Percentiles rank a stretch among this genome's conserved stretches.
Conservation (phyloP, 768 basidiomycete species). For the Tephrocybe sp. region DNA sequence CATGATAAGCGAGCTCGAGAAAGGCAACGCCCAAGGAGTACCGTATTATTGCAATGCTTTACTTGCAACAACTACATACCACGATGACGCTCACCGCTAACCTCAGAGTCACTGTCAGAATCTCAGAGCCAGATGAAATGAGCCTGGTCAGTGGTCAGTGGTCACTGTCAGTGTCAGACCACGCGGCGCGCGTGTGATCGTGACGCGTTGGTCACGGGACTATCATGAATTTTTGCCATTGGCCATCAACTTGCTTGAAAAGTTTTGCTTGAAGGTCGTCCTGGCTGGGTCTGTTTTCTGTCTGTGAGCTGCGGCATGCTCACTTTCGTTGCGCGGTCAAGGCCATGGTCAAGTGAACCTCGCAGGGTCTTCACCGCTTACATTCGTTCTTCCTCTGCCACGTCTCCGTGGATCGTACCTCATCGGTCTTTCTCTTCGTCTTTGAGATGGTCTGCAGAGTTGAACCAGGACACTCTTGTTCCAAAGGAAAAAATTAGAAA, state of each 20-base stretch:
- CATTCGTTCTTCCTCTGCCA: background rate
- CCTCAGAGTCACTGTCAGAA: no score
- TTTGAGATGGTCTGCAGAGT: conserved; percentile 20
- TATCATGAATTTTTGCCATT: background rate
- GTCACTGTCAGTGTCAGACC: no score
- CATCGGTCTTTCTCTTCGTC: conserved; percentile 17
- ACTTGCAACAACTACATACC: no score
- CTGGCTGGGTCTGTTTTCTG: background rate
- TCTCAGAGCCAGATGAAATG: no score
- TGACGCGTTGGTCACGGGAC: conserved; percentile 6
- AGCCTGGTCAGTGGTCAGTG: no score
- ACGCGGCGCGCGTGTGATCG: background rate
- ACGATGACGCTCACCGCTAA: no score
- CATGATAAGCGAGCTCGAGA: no score
- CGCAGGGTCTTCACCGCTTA: background rate
- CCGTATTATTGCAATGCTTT: no score
- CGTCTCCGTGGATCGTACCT: background rate
- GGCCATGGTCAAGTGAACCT: conserved; percentile 1
- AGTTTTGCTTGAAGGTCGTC: no score
- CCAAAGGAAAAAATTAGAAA: conserved; percentile 42
- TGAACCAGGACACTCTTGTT: conserved; percentile 22
- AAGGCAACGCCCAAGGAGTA: no score
- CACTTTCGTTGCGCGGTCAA: conserved; percentile 1
- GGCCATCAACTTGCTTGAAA: background rate
- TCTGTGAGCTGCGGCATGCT: conserved; percentile 9